Evolutionary conservation across 805 yeast species (phyloP).

Genomic region (Wickerhamiella azyma): DNA sequence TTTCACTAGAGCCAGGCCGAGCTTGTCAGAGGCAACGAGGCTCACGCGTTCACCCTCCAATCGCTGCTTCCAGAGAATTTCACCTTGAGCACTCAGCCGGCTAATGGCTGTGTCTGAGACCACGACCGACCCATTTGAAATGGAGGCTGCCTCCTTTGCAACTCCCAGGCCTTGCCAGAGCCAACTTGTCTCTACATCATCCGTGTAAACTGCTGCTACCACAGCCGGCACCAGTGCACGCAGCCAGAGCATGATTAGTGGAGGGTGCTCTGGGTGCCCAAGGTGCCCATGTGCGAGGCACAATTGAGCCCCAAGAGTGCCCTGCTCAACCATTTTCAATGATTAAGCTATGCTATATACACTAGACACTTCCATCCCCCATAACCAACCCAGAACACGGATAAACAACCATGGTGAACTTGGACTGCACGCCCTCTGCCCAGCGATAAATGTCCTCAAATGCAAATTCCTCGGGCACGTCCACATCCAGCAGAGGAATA

Average conservation of each 20-base stretch:
- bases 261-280: background rate
- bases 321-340: background rate
- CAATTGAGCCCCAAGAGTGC: too few species aligned
- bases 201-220: background rate
- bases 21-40: too few species aligned
- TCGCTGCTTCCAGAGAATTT: constrained; percentile 1
- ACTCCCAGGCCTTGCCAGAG: background rate
- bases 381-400: background rate
- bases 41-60: background rate
- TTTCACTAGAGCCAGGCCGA: background rate
- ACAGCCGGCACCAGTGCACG: background rate
- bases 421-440: background rate
- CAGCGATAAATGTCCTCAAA: constrained; percentile 1
- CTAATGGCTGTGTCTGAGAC: background rate
- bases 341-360: too few species aligned
- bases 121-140: background rate
- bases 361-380: background rate
- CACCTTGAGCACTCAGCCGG: background rate
- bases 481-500: background rate
- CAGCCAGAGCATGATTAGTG: background rate
- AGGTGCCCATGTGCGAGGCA: too few species aligned
- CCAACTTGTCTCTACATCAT: background rate
- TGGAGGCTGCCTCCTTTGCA: background rate
- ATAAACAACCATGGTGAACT: background rate
- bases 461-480: background rate